Conservation (phyloP, 345 rosid species). For the Citrus reticulata region DNA sequence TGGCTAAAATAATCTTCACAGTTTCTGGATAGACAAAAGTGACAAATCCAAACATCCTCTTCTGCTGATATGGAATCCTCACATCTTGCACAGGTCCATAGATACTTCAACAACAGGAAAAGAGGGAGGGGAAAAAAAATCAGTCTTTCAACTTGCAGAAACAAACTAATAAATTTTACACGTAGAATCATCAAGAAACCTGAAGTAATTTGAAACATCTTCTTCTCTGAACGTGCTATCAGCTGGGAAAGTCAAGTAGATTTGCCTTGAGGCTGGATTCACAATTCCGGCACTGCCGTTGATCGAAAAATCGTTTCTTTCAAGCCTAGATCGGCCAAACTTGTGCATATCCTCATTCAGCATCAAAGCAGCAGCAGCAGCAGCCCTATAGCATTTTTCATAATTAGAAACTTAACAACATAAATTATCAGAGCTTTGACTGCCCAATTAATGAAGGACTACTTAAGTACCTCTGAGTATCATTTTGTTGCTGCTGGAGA, state of each 20-base stretch:
- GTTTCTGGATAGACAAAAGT: conserved; percentile 88
- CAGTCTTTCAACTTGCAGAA: neutral
- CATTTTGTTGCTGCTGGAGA: conserved; percentile 57
- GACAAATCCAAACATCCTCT: conserved; percentile 96
- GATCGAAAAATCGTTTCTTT: conserved; percentile 54
- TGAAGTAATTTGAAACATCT: conserved; percentile 88
- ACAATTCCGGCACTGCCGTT: conserved; percentile 37
- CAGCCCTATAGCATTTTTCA: conserved; percentile 29
- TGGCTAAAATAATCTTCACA: conserved; percentile 82
- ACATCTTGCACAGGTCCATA: conserved; percentile 98
- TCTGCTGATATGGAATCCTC: conserved; percentile 92
- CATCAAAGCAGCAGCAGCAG: conserved; percentile 66
- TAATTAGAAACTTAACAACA: neutral
- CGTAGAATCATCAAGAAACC: conserved; percentile 26
- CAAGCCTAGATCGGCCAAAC: conserved; percentile 70
- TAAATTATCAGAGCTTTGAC: neutral
- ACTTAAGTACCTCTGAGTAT: conserved; percentile 57
- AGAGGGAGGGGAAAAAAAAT: neutral
- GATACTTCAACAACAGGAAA: conserved; percentile 31
- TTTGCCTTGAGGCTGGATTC: conserved; percentile 92
- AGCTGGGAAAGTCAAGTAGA: conserved; percentile 94
- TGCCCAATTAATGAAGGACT: neutral
- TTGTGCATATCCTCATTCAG: conserved; percentile 70
- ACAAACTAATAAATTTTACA: neutral
- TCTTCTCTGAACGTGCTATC: conserved; percentile 92